Evolutionary conservation across 1,284 basidiomycete species (phyloP).

Genomic region (Moniliella sp.): DNA sequence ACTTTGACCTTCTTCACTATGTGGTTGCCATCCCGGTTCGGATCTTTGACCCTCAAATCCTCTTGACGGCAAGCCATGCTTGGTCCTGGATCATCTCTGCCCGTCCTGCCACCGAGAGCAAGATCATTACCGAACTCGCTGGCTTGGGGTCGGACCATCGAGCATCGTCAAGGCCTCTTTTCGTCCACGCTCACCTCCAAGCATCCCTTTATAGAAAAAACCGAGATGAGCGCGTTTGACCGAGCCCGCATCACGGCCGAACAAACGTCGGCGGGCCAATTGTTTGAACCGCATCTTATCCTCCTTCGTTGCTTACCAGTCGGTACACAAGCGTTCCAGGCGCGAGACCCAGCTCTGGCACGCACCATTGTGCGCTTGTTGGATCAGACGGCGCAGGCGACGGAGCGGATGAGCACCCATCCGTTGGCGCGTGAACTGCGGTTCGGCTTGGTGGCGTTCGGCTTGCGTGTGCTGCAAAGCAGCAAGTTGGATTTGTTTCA

Average conservation of each 20-base stretch:
- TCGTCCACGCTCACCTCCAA: constrained; percentile 1
- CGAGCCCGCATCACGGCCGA: constrained; percentile 60
- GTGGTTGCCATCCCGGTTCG: constrained; percentile 72
- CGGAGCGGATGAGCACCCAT: constrained; percentile 50
- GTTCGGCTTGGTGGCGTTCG: constrained; percentile 76
- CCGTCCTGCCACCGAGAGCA: constrained; percentile 53
- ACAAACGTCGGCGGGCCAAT: constrained; percentile 48
- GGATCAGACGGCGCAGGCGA: constrained; percentile 38
- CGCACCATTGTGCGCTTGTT: constrained; percentile 62
- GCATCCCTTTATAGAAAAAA: constrained; percentile 47
- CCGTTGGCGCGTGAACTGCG: constrained; percentile 69
- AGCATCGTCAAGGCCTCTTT: constrained; percentile 40
- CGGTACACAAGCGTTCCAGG: constrained; percentile 75
- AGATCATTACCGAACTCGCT: constrained; percentile 65
- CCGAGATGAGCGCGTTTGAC: constrained; percentile 75
- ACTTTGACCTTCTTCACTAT: constrained; percentile 66
- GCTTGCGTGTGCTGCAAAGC: constrained; percentile 72
- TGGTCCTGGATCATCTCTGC: constrained; percentile 94
- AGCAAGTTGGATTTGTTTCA: constrained; percentile 64
- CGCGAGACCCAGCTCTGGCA: constrained; percentile 64
- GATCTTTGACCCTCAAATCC: constrained; percentile 63
- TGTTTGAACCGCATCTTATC: constrained; percentile 54
- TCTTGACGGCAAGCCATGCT: constrained; percentile 68
- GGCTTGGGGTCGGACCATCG: constrained; percentile 65
- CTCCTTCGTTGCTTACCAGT: constrained; percentile 74